phyloP scores from a whole-genome alignment of 1,284 basidiomycete genomes.

The Sporisorium sorghi region DNA sequence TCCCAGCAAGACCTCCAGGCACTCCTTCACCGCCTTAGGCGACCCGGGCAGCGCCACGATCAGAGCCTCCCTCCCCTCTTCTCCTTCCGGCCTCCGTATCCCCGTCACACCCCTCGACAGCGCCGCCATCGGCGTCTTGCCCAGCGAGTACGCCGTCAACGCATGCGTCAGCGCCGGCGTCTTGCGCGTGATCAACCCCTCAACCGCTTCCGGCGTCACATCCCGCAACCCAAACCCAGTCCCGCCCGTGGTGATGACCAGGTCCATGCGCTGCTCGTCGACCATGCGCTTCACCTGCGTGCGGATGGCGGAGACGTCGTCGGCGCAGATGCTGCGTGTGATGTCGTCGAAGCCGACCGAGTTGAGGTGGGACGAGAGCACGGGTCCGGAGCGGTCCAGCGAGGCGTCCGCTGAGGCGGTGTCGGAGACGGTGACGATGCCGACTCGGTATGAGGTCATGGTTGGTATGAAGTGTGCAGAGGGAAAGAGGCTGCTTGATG shows the following conservation, averaged over 20 bases:
- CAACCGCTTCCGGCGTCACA: slow-evolving; percentile 82
- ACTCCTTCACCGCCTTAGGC: slow-evolving; percentile 84
- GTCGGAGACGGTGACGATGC: slow-evolving; percentile 55
- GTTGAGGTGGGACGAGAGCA: slow-evolving; percentile 25
- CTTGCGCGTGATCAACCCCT: slow-evolving; percentile 78
- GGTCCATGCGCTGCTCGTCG: slow-evolving; percentile 21
- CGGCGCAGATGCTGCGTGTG: slow-evolving; percentile 26
- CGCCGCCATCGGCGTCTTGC: slow-evolving; percentile 82
- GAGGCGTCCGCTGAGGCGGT: slow-evolving; percentile 38
- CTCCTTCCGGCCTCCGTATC: slow-evolving; percentile 68
- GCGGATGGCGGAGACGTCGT: slow-evolving; percentile 30
- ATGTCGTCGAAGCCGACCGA: slow-evolving; percentile 19
- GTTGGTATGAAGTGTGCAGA: too few species aligned
- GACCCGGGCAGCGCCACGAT: slow-evolving; percentile 85
- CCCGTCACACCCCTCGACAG: slow-evolving; percentile 84
- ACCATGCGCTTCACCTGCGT: slow-evolving; percentile 8
- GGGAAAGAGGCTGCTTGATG: too few species aligned
- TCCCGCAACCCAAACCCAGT: slow-evolving; percentile 86
- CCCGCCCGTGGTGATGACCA: slow-evolving; percentile 80
- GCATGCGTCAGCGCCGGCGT: slow-evolving; percentile 84
- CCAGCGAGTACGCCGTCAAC: slow-evolving; percentile 77
- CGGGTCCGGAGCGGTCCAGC: slow-evolving; percentile 51
- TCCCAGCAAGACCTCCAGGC: slow-evolving; percentile 76
- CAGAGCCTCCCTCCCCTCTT: slow-evolving; percentile 72
- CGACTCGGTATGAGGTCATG: slow-evolving; percentile 16